Percentiles rank a stretch among this genome's conserved stretches.
phyloP scores from a whole-genome alignment of 106 monocot species.

The Vanilla planifolia region DNA sequence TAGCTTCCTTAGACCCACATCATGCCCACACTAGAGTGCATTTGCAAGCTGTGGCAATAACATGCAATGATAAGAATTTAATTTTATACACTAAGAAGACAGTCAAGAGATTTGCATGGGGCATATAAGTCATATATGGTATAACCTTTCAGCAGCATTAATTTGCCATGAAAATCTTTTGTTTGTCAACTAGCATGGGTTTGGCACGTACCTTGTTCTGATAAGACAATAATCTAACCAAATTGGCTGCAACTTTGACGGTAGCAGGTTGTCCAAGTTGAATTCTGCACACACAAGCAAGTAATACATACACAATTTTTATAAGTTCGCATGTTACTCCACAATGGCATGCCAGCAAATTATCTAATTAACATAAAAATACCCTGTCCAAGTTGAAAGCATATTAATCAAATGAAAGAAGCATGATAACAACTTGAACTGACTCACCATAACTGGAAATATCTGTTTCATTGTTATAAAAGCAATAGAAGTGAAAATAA shows the following conservation, averaged over 20 bases:
- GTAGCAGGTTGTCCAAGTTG: slow-evolving; percentile 91
- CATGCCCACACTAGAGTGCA: background rate
- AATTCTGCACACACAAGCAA: slow-evolving; percentile 43
- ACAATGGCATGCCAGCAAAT: too few relatives aligned
- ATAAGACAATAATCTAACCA: slow-evolving; percentile 75
- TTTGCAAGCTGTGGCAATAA: background rate
- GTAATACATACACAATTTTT: background rate
- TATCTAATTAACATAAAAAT: too few relatives aligned
- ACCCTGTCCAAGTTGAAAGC: too few relatives aligned
- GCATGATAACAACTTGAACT: too few relatives aligned
- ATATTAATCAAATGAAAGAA: too few relatives aligned
- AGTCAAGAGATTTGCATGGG: background rate
- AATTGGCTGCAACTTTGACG: slow-evolving; percentile 87
- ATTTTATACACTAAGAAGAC: background rate
- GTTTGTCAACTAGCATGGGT: background rate
- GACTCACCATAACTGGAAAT: too few relatives aligned
- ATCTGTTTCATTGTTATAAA: too few relatives aligned
- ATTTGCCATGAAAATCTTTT: background rate
- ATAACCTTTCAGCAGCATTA: background rate
- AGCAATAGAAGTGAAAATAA: too few relatives aligned
- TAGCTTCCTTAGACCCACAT: background rate
- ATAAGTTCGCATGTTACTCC: too few relatives aligned
- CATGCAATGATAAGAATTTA: too few relatives aligned
- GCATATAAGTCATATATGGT: too few relatives aligned
- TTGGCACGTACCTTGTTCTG: slow-evolving; percentile 77